phyloP scores from a whole-genome alignment of 352 stramenopile genomes.

The Pythium rishiriense region DNA sequence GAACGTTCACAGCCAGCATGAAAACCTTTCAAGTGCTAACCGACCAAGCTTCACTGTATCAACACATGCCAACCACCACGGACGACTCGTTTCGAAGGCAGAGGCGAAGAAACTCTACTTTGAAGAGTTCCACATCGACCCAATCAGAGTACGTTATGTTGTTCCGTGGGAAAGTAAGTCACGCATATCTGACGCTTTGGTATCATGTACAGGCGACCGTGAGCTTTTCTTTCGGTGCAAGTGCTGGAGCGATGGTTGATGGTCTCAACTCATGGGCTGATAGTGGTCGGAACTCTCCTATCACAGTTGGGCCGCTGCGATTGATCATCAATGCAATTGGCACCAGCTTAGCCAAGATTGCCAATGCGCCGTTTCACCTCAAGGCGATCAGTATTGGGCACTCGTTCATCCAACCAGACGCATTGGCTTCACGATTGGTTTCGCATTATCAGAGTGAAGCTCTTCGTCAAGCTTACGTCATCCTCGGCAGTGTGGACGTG shows the following conservation, averaged over 20 bases:
- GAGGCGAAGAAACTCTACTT: conserved; percentile 89
- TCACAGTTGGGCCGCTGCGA: conserved; percentile 74
- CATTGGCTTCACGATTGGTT: conserved; percentile 58
- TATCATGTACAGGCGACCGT: conserved; percentile 52
- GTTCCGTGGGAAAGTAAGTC: neutral
- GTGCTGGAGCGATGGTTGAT: conserved; percentile 61
- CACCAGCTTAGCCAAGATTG: conserved; percentile 87
- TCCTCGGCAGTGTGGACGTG: conserved; percentile 86
- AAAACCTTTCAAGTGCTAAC: conserved; percentile 6
- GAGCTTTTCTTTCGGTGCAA: conserved; percentile 83
- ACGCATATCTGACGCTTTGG: neutral
- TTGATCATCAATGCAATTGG: conserved; percentile 87
- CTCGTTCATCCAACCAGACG: conserved; percentile 85
- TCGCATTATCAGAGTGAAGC: conserved; percentile 89
- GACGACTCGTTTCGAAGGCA: conserved; percentile 42
- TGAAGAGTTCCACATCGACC: conserved; percentile 86
- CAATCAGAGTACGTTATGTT: conserved; percentile 56
- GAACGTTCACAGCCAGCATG: conserved; percentile 18
- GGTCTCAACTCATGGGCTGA: conserved; percentile 41
- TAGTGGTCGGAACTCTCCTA: conserved; percentile 30
- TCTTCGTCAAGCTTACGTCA: conserved; percentile 86
- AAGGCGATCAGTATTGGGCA: conserved; percentile 76
- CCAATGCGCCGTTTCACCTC: conserved; percentile 85
- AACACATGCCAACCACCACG: conserved; percentile 24
- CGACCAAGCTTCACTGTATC: conserved; percentile 19